Base-by-base conservation (phyloP, 192 early-diverging fungal species). In the Cetraspora pellucida region DNA sequence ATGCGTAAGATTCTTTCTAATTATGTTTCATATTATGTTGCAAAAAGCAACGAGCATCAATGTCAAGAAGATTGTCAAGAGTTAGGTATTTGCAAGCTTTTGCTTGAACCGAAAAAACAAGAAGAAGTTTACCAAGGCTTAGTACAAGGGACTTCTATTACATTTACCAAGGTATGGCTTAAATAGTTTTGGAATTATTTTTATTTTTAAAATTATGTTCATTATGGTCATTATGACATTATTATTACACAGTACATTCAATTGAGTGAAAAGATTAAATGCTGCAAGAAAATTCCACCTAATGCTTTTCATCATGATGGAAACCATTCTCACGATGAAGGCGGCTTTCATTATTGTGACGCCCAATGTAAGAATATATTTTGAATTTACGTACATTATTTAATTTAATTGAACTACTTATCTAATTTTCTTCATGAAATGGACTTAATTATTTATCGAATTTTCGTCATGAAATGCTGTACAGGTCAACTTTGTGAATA, bases 231-330 rank as follows among this genome's bases (percentile, higher is more conserved):
- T 54, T 4, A 43, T 30, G 11, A 14, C 2, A 19, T 9, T 21
- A 27, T 6, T 17, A 71, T 23, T 43, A 45, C 52, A 46, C 54
- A 77, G 77, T 61, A 72, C 47, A 49, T 45, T 17, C 77, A 78
- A 78, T 28, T 30, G 46, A 47, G 37, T 45, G 31, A 72, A 71
- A 70, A 37, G 13, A 9, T 78, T 28, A 17, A 13, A 19, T 78
- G 77, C 50, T 25, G 9, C 28, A 50, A 46, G 21, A 78, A 61
- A 46, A 78, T 78, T 28, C 77, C 77, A n/a, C 69, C 77, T 17
- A 50, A 72, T 31, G 27, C 55, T 17, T 63, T 73, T 16, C 37
- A 37, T 27, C 77, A 78, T 25, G 46, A 47, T 0, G 77, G 77
- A 60, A 72, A 55, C 0, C 75, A 77, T 55, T 17, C 45, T 2